Base-by-base conservation (phyloP, 805 yeast genomes). In the Suhomyces sp. region DNA sequence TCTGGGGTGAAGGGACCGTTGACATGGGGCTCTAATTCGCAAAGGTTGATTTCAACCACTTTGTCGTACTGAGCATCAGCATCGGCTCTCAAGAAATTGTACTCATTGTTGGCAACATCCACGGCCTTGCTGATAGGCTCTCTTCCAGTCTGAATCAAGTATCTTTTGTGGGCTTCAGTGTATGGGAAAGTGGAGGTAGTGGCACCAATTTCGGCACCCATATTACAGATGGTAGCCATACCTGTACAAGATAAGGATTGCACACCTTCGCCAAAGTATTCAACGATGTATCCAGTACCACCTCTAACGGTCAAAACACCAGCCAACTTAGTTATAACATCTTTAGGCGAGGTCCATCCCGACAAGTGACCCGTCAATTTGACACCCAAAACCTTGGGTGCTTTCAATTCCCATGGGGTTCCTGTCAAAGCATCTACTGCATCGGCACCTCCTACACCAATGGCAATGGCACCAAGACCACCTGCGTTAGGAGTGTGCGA, bases 191-290 rank as follows among this genome's bases (percentile, higher is more conserved):
- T 89, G 46, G 97, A 92, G 52, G 98, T 92, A 57, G 98, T 92
- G 55, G 97, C 97, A 78, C 98, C 98, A 62, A 92, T 91, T 78
- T 92, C 98, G 61, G 98, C 98, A 81, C 98, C 98, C 98, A 92
- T 92, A 76, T 92, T 92, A 83, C 98, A 92, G 77, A 92, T 92
- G 64, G 98, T 92, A 71, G 96, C 98, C 98, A 92, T 92, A 82
- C 98, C 98, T 48, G 98, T 93, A 76, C 97, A 90, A 47, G 96
- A 88, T 73, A 92, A 86, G 53, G 93, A 81, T 65, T 87, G 83
- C 51, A 92, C 92, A 81, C 98, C 98, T 50, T 86, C 91, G 72
- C 98, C 98, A 66, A 86, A 92, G 80, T 92, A 92, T 79, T 92
- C 98, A 60, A 93, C 96, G 68, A 92, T 91, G 69, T 84, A 84